Base-by-base conservation (phyloP, 495 filamentous ascomycete genomes). In the Penicillium arizonense region DNA sequence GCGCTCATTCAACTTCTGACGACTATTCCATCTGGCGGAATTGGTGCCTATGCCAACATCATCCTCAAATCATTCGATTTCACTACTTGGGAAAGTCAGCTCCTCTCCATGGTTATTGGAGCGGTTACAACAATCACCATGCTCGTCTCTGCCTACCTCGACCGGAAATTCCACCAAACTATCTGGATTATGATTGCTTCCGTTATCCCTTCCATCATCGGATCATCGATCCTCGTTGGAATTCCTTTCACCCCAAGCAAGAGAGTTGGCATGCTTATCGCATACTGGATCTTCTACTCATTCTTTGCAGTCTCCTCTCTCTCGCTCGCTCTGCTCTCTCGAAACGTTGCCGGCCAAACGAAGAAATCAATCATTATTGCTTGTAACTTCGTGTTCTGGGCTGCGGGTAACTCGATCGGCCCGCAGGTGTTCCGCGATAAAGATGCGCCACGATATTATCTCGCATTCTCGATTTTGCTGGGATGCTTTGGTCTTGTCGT, bases 111-210 rank as follows among this genome's bases (percentile, higher is more conserved):
- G 82, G 84, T 88, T 8, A 69, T 87, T 3, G 85, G 86, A 12
- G 80, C 79, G 28, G 85, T 84, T 45, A 86, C 87, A 54, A 85
- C 87, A 50, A 78, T 86, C 33, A 81, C 85, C 4, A 70, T 89
- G 28, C 58, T 88, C 12, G 68, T 68, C 4, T 82, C 81, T 2
- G 76, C 81, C 2, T 87, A 73, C 72, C 60, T 88, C 0, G 85
- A 84, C 8, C 83, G 81, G 54, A 78, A 72, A 57, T 82, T 76
- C 7, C 64, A 67, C 10, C 85, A 88, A 61, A 89, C 85, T 46
- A 58, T 84, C 9, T 52, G 85, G 23, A 67, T 82, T 49, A 87
- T 88, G 84, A 57, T 79, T 13, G 70, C 72, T 5, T 86, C 78
- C 42, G 72, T 87, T 5, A 67, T 86, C 20, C 86, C 85, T 72